These are phyloP conservation scores for Lagenidium giganteum DNA, from an alignment of 352 stramenopile species.

Conservation along the genomic window DNA sequence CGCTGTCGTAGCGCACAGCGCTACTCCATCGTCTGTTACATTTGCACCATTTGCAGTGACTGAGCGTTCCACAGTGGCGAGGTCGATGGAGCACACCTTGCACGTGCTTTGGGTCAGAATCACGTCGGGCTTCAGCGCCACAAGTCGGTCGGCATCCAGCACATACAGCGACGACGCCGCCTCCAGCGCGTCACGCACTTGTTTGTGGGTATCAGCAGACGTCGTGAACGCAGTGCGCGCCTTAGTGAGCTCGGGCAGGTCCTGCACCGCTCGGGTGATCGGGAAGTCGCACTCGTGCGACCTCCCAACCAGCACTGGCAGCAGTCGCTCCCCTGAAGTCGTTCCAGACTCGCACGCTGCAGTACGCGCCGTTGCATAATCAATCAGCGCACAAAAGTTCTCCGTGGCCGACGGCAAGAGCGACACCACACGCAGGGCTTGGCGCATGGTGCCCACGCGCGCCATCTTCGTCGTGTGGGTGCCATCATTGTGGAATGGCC, in stretches of 20 bases:
- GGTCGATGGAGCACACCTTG: constrained; percentile 70
- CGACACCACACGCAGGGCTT: constrained; percentile 65
- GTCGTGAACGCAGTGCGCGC: constrained; percentile 59
- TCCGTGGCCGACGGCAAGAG: constrained; percentile 68
- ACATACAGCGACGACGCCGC: constrained; percentile 59
- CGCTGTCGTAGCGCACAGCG: constrained; percentile 18
- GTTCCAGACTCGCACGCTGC: constrained; percentile 4
- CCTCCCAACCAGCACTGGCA: constrained; percentile 51
- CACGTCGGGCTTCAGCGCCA: constrained; percentile 42
- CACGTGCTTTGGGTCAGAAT: constrained; percentile 73
- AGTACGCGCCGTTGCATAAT: constrained; percentile 11
- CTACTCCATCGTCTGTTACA: too few species aligned
- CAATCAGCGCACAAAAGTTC: constrained; percentile 41
- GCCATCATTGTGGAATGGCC: too few species aligned
- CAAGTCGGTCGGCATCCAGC: constrained; percentile 34
- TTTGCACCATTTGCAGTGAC: not conserved
- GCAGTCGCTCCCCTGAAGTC: constrained; percentile 3
- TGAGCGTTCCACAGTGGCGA: constrained; percentile 32
- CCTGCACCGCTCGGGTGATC: constrained; percentile 14
- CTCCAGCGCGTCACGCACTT: constrained; percentile 45
- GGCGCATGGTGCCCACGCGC: too few species aligned
- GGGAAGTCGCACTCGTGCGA: constrained; percentile 77
- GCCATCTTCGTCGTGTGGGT: too few species aligned
- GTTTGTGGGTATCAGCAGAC: constrained; percentile 54
- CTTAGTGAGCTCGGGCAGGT: constrained; percentile 50